phyloP scores from a whole-genome alignment of 768 basidiomycete genomes.

The Lanmaoa rubissima region DNA sequence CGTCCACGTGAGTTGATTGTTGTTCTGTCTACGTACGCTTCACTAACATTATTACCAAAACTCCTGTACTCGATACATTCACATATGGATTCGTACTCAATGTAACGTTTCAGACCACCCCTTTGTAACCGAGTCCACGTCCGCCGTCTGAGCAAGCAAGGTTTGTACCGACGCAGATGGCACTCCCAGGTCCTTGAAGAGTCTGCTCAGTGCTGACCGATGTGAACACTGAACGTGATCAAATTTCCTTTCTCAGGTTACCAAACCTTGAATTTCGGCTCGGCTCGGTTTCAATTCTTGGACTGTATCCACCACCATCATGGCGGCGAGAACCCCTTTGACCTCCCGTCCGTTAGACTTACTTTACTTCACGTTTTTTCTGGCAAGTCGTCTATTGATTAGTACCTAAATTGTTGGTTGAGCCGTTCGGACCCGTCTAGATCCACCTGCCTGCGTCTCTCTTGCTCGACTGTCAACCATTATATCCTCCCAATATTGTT shows the following conservation, averaged over 20 bases:
- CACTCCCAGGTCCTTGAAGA: too few species aligned
- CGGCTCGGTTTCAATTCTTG: not conserved
- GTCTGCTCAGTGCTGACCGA: too few species aligned
- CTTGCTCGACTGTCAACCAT: constrained; percentile 65
- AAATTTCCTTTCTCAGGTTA: not conserved
- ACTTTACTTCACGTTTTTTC: constrained; percentile 69
- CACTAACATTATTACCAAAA: too few species aligned
- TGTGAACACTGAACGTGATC: not conserved
- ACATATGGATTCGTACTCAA: too few species aligned
- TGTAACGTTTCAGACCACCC: too few species aligned
- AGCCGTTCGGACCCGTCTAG: constrained; percentile 25
- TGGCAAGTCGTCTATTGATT: constrained; percentile 39
- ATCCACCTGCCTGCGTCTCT: constrained; percentile 70
- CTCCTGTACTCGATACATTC: too few species aligned
- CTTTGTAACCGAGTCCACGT: too few species aligned
- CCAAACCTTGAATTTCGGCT: not conserved
- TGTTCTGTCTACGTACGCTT: too few species aligned
- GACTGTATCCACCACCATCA: not conserved
- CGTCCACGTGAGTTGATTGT: too few species aligned
- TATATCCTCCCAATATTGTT: constrained; percentile 54
- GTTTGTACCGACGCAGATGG: too few species aligned
- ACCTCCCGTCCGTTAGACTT: constrained; percentile 60
- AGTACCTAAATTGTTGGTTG: not conserved
- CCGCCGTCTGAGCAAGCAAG: too few species aligned
- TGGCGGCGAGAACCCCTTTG: constrained; percentile 37